Base-by-base conservation (phyloP, 805 yeast species). In the Ogataea parapolymorpha region DNA sequence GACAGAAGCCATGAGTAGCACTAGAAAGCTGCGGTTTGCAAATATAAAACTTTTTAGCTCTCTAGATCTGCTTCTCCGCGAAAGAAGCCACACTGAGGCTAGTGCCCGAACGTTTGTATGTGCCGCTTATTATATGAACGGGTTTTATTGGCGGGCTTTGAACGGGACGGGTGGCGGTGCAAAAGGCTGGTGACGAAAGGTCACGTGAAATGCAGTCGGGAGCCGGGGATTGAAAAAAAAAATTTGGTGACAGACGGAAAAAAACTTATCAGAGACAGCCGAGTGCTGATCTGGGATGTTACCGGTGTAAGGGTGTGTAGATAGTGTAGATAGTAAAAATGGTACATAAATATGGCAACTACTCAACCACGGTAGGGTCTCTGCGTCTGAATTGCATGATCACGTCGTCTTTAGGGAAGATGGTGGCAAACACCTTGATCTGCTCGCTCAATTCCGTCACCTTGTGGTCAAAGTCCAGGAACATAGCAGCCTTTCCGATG, bases 371-470 rank as follows among this genome's bases (percentile, higher is more conserved):
- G 3, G 56, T 35, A 20, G 83, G 80, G 50, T 85, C 85, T 68
- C 93, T 79, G 53, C 61, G 69, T 35, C 70, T 72, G 72, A 90
- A 91, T 54, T 80, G 71, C 62, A 93, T 68, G 50, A 86, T 77
- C 61, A 95, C 79, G 63, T 93, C 96, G 67, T 93, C 99, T 64
- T 87, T 80, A 20, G 99, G 99, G 85, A 93, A 93, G 61, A 93
- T 89, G 14, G 99, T 93, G 20, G 99, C 99, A 63, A 93, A 93
- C 28, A 93, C 98, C 61, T 88, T 86, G 59, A 93, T 89, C 59
- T 88, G 82, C 70, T 93, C 99, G 53, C 91, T 81, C 53, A 82
- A 70, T 30, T 82, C 84, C 17, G 99, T 93, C 34, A 83, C 79
- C 50, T 80, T 75, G 64, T 93, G 99, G 44, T 75, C 67, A 69